These are phyloP conservation scores for Termitomyces sp. DNA, from an alignment of 768 basidiomycete genomes.

Conservation along the genomic window DNA sequence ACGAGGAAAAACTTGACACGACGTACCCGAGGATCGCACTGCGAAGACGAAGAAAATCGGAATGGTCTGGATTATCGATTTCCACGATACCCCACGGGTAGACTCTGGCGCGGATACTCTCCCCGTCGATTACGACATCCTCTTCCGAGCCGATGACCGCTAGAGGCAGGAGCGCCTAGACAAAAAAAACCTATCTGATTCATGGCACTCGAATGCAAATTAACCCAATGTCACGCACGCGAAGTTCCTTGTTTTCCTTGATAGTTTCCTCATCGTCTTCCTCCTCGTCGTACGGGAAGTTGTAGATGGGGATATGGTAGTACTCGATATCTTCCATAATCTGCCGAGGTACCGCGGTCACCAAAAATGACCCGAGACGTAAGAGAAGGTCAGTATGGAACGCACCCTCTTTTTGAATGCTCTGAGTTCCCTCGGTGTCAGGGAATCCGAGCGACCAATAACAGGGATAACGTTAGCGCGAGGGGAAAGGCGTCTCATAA, in stretches of 20 bases:
- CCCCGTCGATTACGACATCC: conserved; percentile 75
- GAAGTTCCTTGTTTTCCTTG: conserved; percentile 82
- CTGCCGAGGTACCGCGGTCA: conserved; percentile 30
- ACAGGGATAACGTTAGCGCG: conserved; percentile 94
- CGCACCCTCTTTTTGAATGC: conserved; percentile 78
- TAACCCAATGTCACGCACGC: conserved; percentile 34
- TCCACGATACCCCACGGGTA: conserved; percentile 94
- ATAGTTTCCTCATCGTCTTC: conserved; percentile 94
- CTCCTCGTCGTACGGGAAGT: conserved; percentile 91
- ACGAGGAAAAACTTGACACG: conserved; percentile 12
- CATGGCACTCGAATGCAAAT: background rate
- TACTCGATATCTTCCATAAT: conserved; percentile 92
- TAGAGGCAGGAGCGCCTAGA: conserved; percentile 68
- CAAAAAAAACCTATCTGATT: conserved; percentile 1
- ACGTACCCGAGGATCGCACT: conserved; percentile 63
- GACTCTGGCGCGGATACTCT: conserved; percentile 71
- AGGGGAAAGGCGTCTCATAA: conserved; percentile 85
- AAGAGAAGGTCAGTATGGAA: conserved; percentile 8
- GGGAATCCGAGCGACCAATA: conserved; percentile 82
- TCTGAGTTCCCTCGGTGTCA: conserved; percentile 73
- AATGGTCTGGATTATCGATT: conserved; percentile 89
- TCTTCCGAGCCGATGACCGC: conserved; percentile 88
- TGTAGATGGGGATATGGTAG: conserved; percentile 87
- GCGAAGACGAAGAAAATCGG: conserved; percentile 76
- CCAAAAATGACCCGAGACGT: background rate